phyloP scores from a whole-genome alignment of 345 rosid species.

The Ceriops tagal region DNA sequence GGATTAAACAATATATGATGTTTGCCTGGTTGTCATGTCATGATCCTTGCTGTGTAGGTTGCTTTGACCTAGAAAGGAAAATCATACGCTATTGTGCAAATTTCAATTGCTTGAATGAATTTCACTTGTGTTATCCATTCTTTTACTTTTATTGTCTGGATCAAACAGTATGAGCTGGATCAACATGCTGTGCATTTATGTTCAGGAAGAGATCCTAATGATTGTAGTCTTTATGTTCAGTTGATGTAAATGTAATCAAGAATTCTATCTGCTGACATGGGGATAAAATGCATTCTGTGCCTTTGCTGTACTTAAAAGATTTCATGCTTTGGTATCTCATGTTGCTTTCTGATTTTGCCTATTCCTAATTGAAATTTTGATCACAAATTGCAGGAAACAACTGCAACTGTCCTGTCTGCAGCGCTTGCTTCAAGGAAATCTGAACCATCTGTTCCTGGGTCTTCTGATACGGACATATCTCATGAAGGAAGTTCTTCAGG shows the following conservation, averaged over 20 bases:
- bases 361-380: conserved; percentile 2
- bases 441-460: conserved; percentile 41
- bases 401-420: conserved; percentile 64
- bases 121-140: no score
- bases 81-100: no score
- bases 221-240: neutral
- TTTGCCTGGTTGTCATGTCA: no score
- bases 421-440: conserved; percentile 64
- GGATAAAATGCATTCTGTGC: neutral
- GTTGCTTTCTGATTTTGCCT: neutral
- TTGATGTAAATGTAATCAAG: neutral
- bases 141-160: no score
- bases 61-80: no score
- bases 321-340: neutral
- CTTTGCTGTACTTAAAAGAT: conserved; percentile 1
- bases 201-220: neutral
- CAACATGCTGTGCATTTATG: neutral
- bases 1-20: no score
- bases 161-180: neutral
- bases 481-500: conserved; percentile 48
- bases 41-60: no score
- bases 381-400: conserved; percentile 60
- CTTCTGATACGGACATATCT: conserved; percentile 30
- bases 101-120: no score
- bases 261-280: neutral